Evolutionary conservation across 306 rosid genomes (phyloP).

Genomic region (Biancaea sappan): DNA sequence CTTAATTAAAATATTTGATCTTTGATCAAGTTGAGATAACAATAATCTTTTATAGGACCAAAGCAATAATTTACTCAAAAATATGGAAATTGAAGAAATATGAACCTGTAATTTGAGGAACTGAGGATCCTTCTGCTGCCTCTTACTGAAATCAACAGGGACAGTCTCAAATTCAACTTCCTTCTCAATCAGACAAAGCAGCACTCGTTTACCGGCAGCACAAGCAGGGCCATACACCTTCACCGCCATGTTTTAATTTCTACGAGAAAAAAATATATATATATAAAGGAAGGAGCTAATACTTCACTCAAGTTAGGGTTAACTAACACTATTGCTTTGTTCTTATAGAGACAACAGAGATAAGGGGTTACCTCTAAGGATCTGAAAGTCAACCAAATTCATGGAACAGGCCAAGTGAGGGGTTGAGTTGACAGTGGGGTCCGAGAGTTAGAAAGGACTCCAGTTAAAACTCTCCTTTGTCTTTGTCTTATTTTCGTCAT

Average conservation of each 20-base stretch:
- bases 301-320: neutral
- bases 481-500: no score
- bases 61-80: no score
- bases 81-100: neutral
- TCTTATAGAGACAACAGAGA: neutral
- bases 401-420: no score
- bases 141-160: constrained; percentile 24
- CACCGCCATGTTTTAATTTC: constrained; percentile 29
- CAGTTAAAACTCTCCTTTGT: no score
- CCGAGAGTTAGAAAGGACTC: no score
- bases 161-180: constrained; percentile 30
- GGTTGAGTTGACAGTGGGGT: no score
- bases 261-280: neutral
- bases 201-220: constrained; percentile 31
- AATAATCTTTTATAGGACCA: no score
- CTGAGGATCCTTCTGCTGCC: constrained; percentile 30
- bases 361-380: neutral
- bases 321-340: neutral
- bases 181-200: constrained; percentile 35
- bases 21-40: no score
- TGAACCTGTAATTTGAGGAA: constrained; percentile 37
- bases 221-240: constrained; percentile 35
- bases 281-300: neutral
- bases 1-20: no score
- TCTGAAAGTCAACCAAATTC: no score